These are phyloP conservation scores for Passalora sequoiae DNA, from an alignment of 2,329 filamentous ascomycete species.

Conservation along the genomic window DNA sequence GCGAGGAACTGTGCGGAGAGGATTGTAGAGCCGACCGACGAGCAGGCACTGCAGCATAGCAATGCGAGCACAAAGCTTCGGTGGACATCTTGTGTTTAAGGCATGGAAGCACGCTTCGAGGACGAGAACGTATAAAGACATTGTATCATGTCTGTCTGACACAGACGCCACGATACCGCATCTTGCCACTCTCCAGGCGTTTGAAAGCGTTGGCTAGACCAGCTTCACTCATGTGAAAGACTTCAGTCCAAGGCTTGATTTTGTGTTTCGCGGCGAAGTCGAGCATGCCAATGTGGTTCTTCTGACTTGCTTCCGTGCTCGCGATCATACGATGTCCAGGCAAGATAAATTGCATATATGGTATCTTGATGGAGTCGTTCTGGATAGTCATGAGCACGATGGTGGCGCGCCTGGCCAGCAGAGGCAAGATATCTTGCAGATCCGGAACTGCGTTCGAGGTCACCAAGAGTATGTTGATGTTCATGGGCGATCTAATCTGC, in stretches of 20 bases:
- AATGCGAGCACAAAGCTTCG: no score
- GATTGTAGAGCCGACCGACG: no score
- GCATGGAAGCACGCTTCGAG: no score
- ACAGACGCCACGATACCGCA: slow-evolving; percentile 43
- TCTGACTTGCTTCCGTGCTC: slow-evolving; percentile 30
- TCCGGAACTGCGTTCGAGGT: slow-evolving; percentile 31
- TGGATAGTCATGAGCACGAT: slow-evolving; percentile 36
- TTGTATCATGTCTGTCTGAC: no score
- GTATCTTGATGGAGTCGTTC: slow-evolving; percentile 26
- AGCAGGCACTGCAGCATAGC: no score
- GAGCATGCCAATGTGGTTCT: slow-evolving; percentile 39
- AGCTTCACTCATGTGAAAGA: slow-evolving; percentile 38
- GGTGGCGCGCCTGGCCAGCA: slow-evolving; percentile 30
- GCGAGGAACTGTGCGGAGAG: no score
- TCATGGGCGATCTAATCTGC: slow-evolving; percentile 13
- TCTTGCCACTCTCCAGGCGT: slow-evolving; percentile 38
- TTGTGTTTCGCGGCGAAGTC: slow-evolving; percentile 40
- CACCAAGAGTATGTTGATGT: slow-evolving; percentile 30
- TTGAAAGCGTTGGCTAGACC: slow-evolving; percentile 41
- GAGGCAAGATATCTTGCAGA: slow-evolving; percentile 24
- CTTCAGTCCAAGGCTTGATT: slow-evolving; percentile 43
- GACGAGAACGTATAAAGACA: no score
- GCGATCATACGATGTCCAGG: slow-evolving; percentile 33
- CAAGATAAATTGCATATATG: slow-evolving; percentile 34
- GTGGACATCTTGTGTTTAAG: no score